Evolutionary conservation across 805 yeast species (phyloP), one percentile per base, ranked within the genome.

Genomic region (Pachysolen tannophilus): DNA sequence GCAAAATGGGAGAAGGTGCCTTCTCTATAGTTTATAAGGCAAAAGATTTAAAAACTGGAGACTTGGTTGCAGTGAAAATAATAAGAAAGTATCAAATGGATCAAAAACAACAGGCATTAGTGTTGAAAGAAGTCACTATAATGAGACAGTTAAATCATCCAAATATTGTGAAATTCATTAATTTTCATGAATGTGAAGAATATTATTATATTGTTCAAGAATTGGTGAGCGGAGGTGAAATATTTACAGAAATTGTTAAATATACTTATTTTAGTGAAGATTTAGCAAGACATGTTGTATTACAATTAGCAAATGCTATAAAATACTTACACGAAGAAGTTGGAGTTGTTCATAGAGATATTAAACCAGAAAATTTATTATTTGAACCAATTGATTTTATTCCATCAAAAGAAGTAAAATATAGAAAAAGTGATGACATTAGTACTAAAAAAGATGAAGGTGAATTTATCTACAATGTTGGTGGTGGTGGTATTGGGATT

Each of bases 401-500:
- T 5, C 69, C 72, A 4, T 57, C 64, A 6, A 40, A 44, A 13
- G 20, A 39, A 3, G 35, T 34, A 15, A 60, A 56, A 37, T 61
- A 72, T 24, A 62, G 90, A 35, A 68, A 63, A 43, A 72, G 82
- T 9, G 94, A 83, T 55, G 92, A 83, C 53, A 73, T 73, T 11
- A 63, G 71, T 25, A 51, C 75, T 10, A 83, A 92, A 54, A 61
- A 65, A 10, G 97, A 90, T 52, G 98, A 92, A 61, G 98, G 98
- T 35, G 74, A 69, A 41, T 92, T 88, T 47, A 58, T 57, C 8
- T 79, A 82, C 4, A 83, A 83, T 9, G 61, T 83, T 15, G 98
- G 98, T 23, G 95, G 94, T 31, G 98, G 96, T 36, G 84, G 88
- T 10, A 82, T 92, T 45, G 98, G 97, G 7, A 48, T 63, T 11